These are phyloP conservation scores for Hygrophoropsis aurantiaca DNA, from an alignment of 768 basidiomycete genomes.

Conservation along the genomic window DNA sequence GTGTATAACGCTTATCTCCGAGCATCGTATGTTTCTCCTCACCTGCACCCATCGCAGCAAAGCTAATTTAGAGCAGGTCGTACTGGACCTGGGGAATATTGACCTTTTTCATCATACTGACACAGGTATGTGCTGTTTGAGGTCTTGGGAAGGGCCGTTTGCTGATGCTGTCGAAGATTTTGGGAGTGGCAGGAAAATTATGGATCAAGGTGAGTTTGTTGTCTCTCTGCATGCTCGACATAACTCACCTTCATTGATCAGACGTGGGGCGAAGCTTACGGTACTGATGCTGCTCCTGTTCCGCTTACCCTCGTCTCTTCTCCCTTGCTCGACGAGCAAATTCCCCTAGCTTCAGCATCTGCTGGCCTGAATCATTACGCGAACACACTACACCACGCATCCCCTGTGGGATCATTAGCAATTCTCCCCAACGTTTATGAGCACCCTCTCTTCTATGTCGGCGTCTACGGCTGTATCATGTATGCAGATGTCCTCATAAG, in stretches of 20 bases:
- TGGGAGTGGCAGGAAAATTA: constrained; percentile 28
- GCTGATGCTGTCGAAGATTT: constrained; percentile 12
- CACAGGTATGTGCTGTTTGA: too few relatives aligned
- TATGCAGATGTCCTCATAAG: constrained; percentile 47
- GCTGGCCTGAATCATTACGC: constrained; percentile 14
- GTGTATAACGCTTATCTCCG: constrained; percentile 68
- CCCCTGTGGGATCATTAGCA: constrained; percentile 9
- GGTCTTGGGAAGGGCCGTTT: neutral
- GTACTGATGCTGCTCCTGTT: neutral
- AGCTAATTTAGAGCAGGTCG: constrained; percentile 14
- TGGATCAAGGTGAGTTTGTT: constrained; percentile 24
- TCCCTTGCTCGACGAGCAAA: constrained; percentile 27
- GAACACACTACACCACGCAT: constrained; percentile 17
- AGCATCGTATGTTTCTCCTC: constrained; percentile 50
- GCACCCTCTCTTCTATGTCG: constrained; percentile 72
- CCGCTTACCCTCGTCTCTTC: constrained; percentile 18
- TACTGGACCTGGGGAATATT: constrained; percentile 31
- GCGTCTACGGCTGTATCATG: constrained; percentile 63
- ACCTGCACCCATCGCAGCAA: neutral
- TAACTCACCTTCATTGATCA: constrained; percentile 1
- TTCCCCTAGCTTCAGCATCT: constrained; percentile 18
- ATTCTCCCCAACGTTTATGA: constrained; percentile 48
- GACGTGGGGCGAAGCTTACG: constrained; percentile 30
- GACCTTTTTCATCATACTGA: constrained; percentile 14
- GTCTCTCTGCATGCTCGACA: neutral